Conservation (phyloP, 139 green algal species). For the Chlorella sp. region DNA sequence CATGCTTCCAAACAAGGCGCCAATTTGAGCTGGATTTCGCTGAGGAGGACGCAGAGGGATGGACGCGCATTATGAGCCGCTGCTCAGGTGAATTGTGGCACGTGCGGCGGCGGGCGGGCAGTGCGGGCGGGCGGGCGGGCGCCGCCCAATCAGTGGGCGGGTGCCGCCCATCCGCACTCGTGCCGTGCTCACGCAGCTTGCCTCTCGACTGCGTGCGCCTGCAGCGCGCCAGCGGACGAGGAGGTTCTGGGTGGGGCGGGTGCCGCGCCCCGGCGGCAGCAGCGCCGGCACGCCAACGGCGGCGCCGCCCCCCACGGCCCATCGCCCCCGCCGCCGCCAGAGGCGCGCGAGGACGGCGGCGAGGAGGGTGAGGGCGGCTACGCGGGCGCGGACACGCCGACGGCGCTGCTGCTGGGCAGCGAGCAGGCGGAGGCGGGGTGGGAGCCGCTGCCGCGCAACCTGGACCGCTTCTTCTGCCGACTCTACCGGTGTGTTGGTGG, state of each 20-base stretch:
- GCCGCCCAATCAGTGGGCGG: neutral
- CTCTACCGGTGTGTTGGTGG: conserved; percentile 68
- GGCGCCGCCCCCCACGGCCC: neutral
- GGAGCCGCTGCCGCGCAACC: conserved; percentile 71
- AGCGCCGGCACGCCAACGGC: neutral
- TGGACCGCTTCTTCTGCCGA: conserved; percentile 84
- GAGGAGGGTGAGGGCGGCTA: neutral
- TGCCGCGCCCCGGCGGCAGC: neutral
- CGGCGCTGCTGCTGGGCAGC: conserved; percentile 1
- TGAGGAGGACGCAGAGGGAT: too few relatives aligned
- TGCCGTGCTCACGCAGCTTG: neutral
- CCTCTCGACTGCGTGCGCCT: neutral
- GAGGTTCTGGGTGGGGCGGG: too few relatives aligned
- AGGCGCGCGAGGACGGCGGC: neutral
- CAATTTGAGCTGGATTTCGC: too few relatives aligned
- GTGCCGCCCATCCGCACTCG: neutral
- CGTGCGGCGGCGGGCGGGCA: neutral
- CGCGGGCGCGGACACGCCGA: neutral
- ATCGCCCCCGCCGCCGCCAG: neutral
- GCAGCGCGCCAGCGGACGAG: neutral
- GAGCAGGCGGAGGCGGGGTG: conserved; percentile 61
- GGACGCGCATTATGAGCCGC: conserved; percentile 24
- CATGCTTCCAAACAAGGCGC: too few relatives aligned
- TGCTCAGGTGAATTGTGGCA: conserved; percentile 1
- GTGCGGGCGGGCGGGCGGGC: neutral